phyloP scores from a whole-genome alignment of 225 moss, liverwort and hornwort genomes.

The Polytrichum commune region DNA sequence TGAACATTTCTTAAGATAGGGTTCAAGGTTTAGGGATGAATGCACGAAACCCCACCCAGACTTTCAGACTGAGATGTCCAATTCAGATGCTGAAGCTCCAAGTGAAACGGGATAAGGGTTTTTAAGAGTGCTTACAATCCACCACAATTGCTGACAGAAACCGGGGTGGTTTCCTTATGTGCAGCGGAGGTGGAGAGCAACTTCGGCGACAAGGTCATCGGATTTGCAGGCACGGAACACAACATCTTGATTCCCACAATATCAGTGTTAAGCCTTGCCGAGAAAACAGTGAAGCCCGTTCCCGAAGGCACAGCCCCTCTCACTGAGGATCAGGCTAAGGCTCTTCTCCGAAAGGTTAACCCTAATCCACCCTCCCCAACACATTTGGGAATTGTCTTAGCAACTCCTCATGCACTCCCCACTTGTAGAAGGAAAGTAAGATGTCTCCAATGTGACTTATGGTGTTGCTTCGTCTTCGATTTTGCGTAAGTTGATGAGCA shows the following conservation, averaged over 20 bases:
- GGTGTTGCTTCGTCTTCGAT: no score
- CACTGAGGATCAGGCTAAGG: constrained; percentile 43
- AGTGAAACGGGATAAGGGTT: background rate
- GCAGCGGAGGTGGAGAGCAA: constrained; percentile 49
- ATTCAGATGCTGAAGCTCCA: no score
- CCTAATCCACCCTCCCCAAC: no score
- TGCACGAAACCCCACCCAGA: background rate
- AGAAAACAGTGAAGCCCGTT: constrained; percentile 31
- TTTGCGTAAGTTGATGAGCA: no score
- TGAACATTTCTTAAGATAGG: background rate
- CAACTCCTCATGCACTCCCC: no score
- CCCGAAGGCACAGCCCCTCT: constrained; percentile 29
- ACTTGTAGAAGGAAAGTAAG: no score
- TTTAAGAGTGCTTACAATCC: background rate
- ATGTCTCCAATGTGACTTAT: no score
- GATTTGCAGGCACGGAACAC: constrained; percentile 46
- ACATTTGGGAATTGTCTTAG: no score
- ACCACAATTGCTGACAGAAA: background rate
- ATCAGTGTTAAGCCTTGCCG: constrained; percentile 30
- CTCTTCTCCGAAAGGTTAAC: constrained; percentile 55
- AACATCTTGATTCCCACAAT: constrained; percentile 51
- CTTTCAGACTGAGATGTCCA: background rate
- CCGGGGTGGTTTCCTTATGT: background rate
- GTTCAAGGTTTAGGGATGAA: background rate
- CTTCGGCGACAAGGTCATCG: constrained; percentile 33